Conservation (phyloP, 2,329 filamentous ascomycete species). For the Aspergillus viridinutans region DNA sequence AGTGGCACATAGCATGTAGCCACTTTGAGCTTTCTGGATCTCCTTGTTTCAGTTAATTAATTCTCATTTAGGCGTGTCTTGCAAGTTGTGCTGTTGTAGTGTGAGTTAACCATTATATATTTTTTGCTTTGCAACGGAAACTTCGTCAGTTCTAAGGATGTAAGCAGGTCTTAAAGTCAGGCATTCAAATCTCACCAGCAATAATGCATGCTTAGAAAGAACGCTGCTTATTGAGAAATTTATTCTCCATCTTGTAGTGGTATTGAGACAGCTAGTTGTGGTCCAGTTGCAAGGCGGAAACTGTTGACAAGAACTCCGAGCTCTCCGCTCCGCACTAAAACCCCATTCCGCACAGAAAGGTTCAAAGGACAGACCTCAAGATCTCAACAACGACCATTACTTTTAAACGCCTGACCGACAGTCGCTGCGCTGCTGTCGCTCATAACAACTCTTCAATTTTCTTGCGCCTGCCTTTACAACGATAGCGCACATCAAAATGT, state of each 20-base stretch:
- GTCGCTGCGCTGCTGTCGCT: not conserved
- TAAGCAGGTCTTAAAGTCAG: not conserved
- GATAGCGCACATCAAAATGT: constrained; percentile 53
- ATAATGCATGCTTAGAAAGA: not conserved
- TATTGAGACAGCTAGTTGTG: not conserved
- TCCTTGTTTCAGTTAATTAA: not conserved
- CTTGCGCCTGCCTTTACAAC: not conserved
- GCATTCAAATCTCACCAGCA: not conserved
- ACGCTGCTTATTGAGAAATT: not conserved
- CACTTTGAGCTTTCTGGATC: no score
- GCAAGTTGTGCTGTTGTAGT: not conserved
- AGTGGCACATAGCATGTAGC: not conserved
- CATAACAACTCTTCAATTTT: not conserved
- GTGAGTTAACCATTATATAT: not conserved
- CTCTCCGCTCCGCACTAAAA: constrained; percentile 20
- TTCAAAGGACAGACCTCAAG: constrained; percentile 8
- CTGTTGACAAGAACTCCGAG: not conserved
- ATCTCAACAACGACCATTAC: not conserved
- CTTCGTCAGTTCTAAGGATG: not conserved
- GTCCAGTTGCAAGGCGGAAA: not conserved
- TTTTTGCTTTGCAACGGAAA: not conserved
- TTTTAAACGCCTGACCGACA: not conserved
- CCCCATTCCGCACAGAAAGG: constrained; percentile 18
- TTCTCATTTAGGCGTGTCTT: not conserved
- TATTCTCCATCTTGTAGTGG: no score